A percentile compares a stretch with the other conserved stretches of the same genome.
Evolutionary conservation across 129 eudicot species (phyloP).

Genomic region (Pulicaria dysenterica): DNA sequence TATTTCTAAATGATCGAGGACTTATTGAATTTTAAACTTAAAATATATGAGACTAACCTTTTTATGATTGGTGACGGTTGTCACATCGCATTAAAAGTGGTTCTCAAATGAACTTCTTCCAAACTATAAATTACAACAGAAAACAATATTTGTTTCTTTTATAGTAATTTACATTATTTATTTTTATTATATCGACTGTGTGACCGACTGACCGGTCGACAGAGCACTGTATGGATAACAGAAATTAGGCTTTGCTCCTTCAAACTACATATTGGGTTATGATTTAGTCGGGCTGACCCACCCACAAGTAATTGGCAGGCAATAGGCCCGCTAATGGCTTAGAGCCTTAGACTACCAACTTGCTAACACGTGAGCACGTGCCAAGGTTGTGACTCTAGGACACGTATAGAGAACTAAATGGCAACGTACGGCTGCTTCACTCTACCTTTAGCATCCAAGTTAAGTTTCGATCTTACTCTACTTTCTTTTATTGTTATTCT

Average conservation of each 20-base stretch:
- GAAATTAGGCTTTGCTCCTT: no score
- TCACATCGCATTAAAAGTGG: no score
- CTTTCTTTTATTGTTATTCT: background rate
- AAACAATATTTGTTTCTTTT: no score
- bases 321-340: slow-evolving; percentile 20
- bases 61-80: no score
- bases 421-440: slow-evolving; percentile 23
- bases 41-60: no score
- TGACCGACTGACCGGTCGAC: no score
- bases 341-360: background rate
- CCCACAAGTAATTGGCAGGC: background rate
- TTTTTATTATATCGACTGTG: background rate
- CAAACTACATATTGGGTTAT: background rate
- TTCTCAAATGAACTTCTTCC: no score
- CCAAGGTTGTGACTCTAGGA: background rate
- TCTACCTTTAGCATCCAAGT: slow-evolving; percentile 32
- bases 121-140: no score
- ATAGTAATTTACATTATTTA: no score
- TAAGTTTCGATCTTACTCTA: background rate
- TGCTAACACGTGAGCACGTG: slow-evolving; percentile 26
- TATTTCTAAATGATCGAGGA: no score
- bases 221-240: no score
- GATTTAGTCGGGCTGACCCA: background rate
- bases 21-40: no score
- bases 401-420: slow-evolving; percentile 13